phyloP scores from a whole-genome alignment of 306 rosid species.

The Gastrolobium villosum region DNA sequence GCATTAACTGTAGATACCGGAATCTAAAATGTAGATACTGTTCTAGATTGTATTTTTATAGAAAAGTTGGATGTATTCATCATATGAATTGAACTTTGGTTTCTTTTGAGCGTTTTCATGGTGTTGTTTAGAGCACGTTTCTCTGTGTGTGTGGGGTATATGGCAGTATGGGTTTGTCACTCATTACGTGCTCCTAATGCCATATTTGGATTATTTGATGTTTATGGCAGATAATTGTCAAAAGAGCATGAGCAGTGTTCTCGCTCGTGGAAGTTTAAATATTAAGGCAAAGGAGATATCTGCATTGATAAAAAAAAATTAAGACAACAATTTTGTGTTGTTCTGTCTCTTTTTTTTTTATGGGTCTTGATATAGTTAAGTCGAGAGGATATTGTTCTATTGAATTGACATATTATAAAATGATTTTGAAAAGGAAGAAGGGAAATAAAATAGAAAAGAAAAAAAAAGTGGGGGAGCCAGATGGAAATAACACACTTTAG shows the following conservation, averaged over 20 bases:
- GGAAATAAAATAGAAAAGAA: no score
- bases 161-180: background rate
- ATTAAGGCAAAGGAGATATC: constrained; percentile 47
- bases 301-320: constrained; percentile 44
- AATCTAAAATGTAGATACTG: background rate
- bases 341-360: constrained; percentile 33
- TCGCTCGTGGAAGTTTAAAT: constrained; percentile 57
- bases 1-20: background rate
- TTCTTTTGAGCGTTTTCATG: background rate
- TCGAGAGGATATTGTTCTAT: no score
- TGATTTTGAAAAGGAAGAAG: no score
- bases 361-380: constrained; percentile 41
- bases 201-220: constrained; percentile 13
- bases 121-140: background rate
- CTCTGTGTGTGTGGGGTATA: background rate
- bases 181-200: background rate
- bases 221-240: constrained; percentile 53
- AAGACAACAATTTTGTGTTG: constrained; percentile 42
- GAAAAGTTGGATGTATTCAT: background rate
- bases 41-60: background rate
- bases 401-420: no score
- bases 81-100: background rate
- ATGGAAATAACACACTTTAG: no score
- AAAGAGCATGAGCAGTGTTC: constrained; percentile 37
- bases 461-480: no score